phyloP scores from a whole-genome alignment of 2,329 filamentous ascomycete species.

The Penicillium sp. region DNA sequence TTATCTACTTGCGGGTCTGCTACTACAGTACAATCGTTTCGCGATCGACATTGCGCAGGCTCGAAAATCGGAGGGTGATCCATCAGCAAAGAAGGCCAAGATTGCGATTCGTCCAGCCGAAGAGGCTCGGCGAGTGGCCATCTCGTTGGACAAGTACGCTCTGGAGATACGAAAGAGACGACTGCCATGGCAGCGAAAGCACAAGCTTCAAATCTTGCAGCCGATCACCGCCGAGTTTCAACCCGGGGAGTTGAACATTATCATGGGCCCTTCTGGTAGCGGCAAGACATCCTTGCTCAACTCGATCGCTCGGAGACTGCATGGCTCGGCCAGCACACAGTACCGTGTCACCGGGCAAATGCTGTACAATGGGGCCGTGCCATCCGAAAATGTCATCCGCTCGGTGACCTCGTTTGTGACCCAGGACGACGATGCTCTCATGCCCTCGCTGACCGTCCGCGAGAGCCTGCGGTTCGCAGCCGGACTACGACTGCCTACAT shows the following conservation, averaged over 20 bases:
- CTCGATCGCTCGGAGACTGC: slow-evolving; percentile 68
- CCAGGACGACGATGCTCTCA: slow-evolving; percentile 74
- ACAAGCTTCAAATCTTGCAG: slow-evolving; percentile 58
- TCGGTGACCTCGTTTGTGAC: slow-evolving; percentile 76
- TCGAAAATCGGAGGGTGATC: slow-evolving; percentile 59
- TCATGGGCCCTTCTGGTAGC: slow-evolving; percentile 78
- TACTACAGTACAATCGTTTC: slow-evolving; percentile 65
- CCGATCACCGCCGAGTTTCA: slow-evolving; percentile 68
- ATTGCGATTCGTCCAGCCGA: slow-evolving; percentile 58
- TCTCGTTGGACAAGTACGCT: slow-evolving; percentile 65
- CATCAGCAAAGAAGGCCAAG: slow-evolving; percentile 71
- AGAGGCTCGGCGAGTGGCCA: slow-evolving; percentile 63
- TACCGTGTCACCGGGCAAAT: slow-evolving; percentile 66
- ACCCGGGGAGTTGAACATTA: slow-evolving; percentile 70
- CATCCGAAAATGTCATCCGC: slow-evolving; percentile 68
- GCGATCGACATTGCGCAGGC: slow-evolving; percentile 71
- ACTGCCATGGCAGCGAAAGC: slow-evolving; percentile 49
- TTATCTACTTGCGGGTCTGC: slow-evolving; percentile 60
- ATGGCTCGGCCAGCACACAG: slow-evolving; percentile 61
- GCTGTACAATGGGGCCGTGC: slow-evolving; percentile 69
- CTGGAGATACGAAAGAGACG: slow-evolving; percentile 66
- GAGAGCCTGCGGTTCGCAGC: slow-evolving; percentile 74
- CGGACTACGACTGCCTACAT: slow-evolving; percentile 68
- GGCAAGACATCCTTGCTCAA: slow-evolving; percentile 77
- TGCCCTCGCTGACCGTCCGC: slow-evolving; percentile 73